phyloP scores from a whole-genome alignment of 2,329 filamentous ascomycete species.

The Parasarocladium wereldwijsianum region DNA sequence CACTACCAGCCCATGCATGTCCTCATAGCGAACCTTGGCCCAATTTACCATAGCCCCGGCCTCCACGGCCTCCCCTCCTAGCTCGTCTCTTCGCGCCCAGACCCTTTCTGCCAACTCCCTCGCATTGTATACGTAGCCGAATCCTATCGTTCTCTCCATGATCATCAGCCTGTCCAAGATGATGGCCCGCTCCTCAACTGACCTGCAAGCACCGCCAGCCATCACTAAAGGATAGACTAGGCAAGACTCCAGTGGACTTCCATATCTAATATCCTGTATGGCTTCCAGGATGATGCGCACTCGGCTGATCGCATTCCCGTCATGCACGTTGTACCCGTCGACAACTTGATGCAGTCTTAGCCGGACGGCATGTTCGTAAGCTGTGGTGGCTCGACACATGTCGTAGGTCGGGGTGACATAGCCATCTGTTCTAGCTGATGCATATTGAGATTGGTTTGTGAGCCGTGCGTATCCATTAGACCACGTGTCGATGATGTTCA shows the following conservation, averaged over 20 bases:
- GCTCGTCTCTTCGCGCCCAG: conserved; percentile 18
- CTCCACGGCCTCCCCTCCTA: conserved; percentile 13
- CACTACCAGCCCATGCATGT: conserved; percentile 20
- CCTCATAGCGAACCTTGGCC: conserved; percentile 19
- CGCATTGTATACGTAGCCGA: conserved; percentile 25
- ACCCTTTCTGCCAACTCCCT: conserved; percentile 23
- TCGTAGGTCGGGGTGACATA: conserved; percentile 10
- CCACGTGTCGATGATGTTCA: conserved; percentile 23
- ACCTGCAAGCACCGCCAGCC: conserved; percentile 21
- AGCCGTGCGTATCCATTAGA: conserved; percentile 11
- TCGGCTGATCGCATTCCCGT: conserved; percentile 15
- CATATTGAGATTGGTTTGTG: background rate
- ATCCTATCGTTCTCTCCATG: conserved; percentile 27
- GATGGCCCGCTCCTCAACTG: conserved; percentile 20
- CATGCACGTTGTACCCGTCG: conserved; percentile 23
- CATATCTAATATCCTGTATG: conserved; percentile 23
- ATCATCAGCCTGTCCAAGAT: conserved; percentile 25
- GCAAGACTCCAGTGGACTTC: conserved; percentile 23
- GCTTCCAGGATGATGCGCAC: conserved; percentile 20
- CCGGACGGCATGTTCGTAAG: conserved; percentile 25
- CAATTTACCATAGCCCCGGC: conserved; percentile 17
- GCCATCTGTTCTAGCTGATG: background rate
- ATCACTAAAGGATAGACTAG: conserved; percentile 26
- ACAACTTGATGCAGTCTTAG: conserved; percentile 26
- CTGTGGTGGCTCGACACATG: conserved; percentile 18